Base-by-base conservation (phyloP, 768 basidiomycete species). In the Gyrodon lividus region DNA sequence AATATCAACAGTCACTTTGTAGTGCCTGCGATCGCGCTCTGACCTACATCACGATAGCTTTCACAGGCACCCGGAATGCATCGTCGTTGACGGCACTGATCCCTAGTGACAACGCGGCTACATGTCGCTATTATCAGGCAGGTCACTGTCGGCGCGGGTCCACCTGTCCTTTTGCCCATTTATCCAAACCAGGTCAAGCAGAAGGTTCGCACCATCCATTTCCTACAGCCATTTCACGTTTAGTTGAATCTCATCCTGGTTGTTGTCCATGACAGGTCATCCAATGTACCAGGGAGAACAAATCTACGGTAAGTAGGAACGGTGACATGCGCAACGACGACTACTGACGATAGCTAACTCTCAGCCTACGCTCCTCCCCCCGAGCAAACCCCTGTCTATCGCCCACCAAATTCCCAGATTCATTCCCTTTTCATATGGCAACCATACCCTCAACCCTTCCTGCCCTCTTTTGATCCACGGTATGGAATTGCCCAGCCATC, bases 371-470 rank as follows among this genome's bases (percentile, higher is more conserved):
- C 57, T 43, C 48, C 48, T 37, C 43, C 16, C 14, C 31, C 40
- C 6, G 51, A 38, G 26, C 56, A 64, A 52, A 31, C 54, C 37
- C 54, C 63, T 28, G 52, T 58, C 46, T 60, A 61, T 54, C 54
- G n/a, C 44, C 58, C 58, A 26, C 33, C 41, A 12, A 54, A 40
- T 34, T 40, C 62, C 30, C 60, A 54, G 43, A 26, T 33, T 0
- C 57, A 56, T 33, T 59, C 61, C 37, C 42, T 57, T 48, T 56
- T 62, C 53, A 40, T 59, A 51, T 59, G 50, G 60, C 65, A 55
- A 61, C 61, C 64, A 72, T 75, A 75, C 55, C 67, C 54, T 48
- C 48, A 30, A 26, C 42, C 60, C 8, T 34, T 52, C 3, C 55
- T 53, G 3, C 40, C 54, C 19, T 53, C 60, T 6, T 50, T 60